Evolutionary conservation across 805 yeast species (phyloP).

Genomic region (Yueomyces sp.): DNA sequence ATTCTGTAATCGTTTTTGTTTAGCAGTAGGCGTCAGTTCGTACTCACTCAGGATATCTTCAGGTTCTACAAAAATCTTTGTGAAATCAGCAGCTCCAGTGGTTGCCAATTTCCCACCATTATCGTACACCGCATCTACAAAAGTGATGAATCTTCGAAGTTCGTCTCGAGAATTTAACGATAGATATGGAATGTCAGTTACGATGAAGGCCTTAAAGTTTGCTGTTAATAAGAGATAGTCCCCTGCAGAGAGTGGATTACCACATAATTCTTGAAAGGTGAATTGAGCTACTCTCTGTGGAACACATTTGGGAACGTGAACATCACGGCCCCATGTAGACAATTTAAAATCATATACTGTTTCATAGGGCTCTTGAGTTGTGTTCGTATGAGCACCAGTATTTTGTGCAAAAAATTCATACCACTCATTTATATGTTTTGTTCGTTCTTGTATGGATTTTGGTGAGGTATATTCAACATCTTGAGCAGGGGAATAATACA

Average conservation of each 20-base stretch:
- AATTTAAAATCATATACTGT: slow-evolving; percentile 21
- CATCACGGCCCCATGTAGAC: slow-evolving; percentile 79
- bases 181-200: slow-evolving; percentile 85
- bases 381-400: slow-evolving; percentile 12
- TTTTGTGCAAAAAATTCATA: slow-evolving; percentile 56
- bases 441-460: slow-evolving; percentile 30
- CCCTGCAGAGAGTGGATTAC: slow-evolving; percentile 80
- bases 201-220: slow-evolving; percentile 62
- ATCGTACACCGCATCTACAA: slow-evolving; percentile 91
- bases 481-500: slow-evolving; percentile 60
- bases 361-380: slow-evolving; percentile 5
- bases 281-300: slow-evolving; percentile 82
- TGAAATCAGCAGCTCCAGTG: slow-evolving; percentile 77
- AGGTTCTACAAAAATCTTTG: slow-evolving; percentile 75
- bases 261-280: slow-evolving; percentile 77
- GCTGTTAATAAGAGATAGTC: slow-evolving; percentile 80
- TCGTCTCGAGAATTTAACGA: slow-evolving; percentile 68
- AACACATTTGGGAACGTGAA: slow-evolving; percentile 61
- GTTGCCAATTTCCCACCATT: slow-evolving; percentile 79
- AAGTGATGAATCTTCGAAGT: slow-evolving; percentile 85
- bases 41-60: slow-evolving; percentile 34
- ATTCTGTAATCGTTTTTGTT: neutral
- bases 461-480: slow-evolving; percentile 41
- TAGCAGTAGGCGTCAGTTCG: slow-evolving; percentile 15
- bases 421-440: slow-evolving; percentile 62